Percentiles rank a stretch among this genome's conserved stretches.
These are phyloP conservation scores for Macroventuria anomochaeta DNA, from an alignment of 2,329 filamentous ascomycete genomes.

Conservation along the genomic window DNA sequence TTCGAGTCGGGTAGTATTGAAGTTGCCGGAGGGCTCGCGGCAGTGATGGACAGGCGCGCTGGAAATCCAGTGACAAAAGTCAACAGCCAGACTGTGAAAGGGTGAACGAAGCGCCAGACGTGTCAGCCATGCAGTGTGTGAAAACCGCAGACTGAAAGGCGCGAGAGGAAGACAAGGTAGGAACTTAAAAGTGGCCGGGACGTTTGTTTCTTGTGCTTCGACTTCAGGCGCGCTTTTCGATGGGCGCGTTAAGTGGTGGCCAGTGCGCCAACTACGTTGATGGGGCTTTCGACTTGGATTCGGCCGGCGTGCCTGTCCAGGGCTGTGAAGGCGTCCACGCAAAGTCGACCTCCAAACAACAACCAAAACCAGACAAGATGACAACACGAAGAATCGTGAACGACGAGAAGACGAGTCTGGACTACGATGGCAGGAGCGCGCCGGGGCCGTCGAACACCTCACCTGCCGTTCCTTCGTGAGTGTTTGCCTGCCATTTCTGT, in stretches of 20 bases:
- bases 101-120: conserved; percentile 1
- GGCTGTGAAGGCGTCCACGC: neutral
- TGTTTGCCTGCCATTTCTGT: no score
- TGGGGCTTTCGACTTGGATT: no score
- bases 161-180: neutral
- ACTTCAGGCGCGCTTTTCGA: conserved; percentile 20
- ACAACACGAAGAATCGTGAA: conserved; percentile 71
- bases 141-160: neutral
- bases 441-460: conserved; percentile 71
- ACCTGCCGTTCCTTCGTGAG: conserved; percentile 84
- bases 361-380: conserved; percentile 57
- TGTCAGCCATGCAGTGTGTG: neutral
- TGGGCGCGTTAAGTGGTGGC: conserved; percentile 18
- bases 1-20: neutral
- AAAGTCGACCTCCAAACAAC: conserved; percentile 1
- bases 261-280: conserved; percentile 8
- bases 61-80: neutral
- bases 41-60: conserved; percentile 9
- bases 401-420: conserved; percentile 69
- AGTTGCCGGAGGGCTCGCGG: neutral
- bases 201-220: neutral
- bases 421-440: conserved; percentile 39
- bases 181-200: neutral
- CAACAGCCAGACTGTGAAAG: neutral
- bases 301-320: neutral